phyloP scores from a whole-genome alignment of 805 yeast species.

The Candida yuanshanica region DNA sequence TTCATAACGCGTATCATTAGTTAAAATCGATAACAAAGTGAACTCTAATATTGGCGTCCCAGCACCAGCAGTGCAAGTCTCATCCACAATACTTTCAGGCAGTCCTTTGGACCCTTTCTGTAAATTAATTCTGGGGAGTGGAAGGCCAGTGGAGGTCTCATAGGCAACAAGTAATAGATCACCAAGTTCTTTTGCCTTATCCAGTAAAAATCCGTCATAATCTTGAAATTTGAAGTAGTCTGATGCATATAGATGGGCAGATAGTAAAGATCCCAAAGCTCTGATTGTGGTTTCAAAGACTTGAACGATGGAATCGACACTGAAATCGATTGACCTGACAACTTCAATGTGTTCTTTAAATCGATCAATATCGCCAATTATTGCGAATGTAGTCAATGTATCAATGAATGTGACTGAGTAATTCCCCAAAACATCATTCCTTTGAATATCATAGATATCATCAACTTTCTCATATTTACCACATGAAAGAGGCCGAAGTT shows the following conservation, averaged over 20 bases:
- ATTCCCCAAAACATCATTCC: slow-evolving; percentile 85
- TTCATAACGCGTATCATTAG: slow-evolving; percentile 71
- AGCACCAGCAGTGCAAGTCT: slow-evolving; percentile 86
- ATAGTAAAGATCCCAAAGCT: slow-evolving; percentile 73
- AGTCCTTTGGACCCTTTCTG: slow-evolving; percentile 42
- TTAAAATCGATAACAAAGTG: slow-evolving; percentile 64
- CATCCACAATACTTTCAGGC: slow-evolving; percentile 41
- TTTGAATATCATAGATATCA: slow-evolving; percentile 45
- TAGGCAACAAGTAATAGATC: slow-evolving; percentile 65
- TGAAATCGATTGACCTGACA: slow-evolving; percentile 39
- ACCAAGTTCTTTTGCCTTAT: slow-evolving; percentile 72
- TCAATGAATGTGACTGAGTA: slow-evolving; percentile 76
- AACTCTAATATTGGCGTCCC: slow-evolving; percentile 80
- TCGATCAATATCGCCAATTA: slow-evolving; percentile 56
- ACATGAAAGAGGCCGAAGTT: slow-evolving; percentile 71
- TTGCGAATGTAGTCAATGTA: slow-evolving; percentile 69
- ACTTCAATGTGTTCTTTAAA: slow-evolving; percentile 43
- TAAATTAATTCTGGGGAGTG: slow-evolving; percentile 76
- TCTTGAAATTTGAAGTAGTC: slow-evolving; percentile 28
- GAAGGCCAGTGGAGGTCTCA: slow-evolving; percentile 57
- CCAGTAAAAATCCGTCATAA: slow-evolving; percentile 70
- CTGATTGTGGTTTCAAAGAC: slow-evolving; percentile 86
- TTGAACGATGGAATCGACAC: slow-evolving; percentile 67
- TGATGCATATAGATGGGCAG: slow-evolving; percentile 67
- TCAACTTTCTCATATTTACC: slow-evolving; percentile 59